These are phyloP conservation scores for Candida labiduridarum DNA, from an alignment of 1,139 yeast species.

Conservation along the genomic window DNA sequence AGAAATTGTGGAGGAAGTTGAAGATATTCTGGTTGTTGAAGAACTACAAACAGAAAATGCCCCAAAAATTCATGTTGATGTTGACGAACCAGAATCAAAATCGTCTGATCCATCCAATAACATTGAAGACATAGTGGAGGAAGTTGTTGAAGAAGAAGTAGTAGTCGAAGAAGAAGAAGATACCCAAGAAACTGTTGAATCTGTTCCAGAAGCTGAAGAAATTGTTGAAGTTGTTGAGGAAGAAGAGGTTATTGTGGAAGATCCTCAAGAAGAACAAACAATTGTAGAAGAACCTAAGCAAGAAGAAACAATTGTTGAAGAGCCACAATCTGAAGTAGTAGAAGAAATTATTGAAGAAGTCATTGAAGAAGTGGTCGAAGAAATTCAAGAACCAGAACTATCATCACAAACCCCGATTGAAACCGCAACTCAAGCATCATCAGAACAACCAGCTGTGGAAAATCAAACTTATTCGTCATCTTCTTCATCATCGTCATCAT, in stretches of 20 bases:
- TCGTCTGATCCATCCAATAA: slow-evolving; percentile 7
- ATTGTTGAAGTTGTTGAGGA: not conserved
- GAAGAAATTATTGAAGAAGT: not conserved
- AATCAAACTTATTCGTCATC: not conserved
- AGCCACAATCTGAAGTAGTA: not conserved
- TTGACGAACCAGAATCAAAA: not conserved
- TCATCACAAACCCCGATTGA: not conserved
- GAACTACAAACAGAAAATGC: not conserved
- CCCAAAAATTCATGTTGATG: not conserved
- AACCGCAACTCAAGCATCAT: not conserved
- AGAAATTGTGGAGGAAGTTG: not conserved
- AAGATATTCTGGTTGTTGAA: not conserved
- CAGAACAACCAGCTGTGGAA: not conserved
- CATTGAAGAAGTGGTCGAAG: not conserved
- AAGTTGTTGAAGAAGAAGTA: slow-evolving; percentile 9
- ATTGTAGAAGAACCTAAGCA: not conserved
- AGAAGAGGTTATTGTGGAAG: not conserved
- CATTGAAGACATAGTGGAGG: slow-evolving; percentile 11
- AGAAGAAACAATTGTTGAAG: not conserved
- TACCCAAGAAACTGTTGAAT: slow-evolving; percentile 4
- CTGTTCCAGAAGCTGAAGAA: slow-evolving; percentile 7
- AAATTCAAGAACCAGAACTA: not conserved
- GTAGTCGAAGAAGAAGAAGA: slow-evolving; percentile 2
- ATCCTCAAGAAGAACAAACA: not conserved
- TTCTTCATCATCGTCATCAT: not conserved